These are phyloP conservation scores for Gracilaria domingensis DNA, from an alignment of 23 red algal genomes.

Conservation along the genomic window DNA sequence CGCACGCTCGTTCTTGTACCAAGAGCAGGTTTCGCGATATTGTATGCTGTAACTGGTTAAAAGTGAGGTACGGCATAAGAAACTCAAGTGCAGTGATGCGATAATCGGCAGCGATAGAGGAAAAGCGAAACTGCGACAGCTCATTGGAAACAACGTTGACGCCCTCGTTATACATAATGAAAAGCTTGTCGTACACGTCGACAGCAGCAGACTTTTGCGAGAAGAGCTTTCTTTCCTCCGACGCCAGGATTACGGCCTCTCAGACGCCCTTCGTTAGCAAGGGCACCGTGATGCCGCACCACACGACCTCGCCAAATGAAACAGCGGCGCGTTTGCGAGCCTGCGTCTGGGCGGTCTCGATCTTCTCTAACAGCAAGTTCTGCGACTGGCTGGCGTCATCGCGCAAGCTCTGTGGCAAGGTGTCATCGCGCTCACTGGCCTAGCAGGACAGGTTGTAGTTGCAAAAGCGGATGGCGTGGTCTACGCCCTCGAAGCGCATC, in stretches of 20 bases:
- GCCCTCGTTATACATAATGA: conserved; percentile 58
- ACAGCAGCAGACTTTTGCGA: conserved; percentile 14
- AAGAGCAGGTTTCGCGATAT: conserved; percentile 59
- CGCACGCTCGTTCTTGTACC: conserved; percentile 17
- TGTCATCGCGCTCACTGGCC: conserved; percentile 7
- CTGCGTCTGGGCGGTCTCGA: conserved; percentile 41
- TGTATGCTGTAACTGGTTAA: conserved; percentile 34
- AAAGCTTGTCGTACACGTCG: conserved; percentile 63
- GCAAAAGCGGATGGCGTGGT: conserved; percentile 77
- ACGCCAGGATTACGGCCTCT: conserved; percentile 62
- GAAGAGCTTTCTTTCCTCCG: conserved; percentile 47
- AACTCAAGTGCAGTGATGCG: conserved; percentile 49
- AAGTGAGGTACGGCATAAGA: conserved; percentile 52
- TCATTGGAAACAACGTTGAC: conserved; percentile 58
- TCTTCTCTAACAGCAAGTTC: conserved; percentile 45
- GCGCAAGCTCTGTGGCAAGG: conserved; percentile 26
- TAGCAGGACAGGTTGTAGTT: conserved; percentile 67
- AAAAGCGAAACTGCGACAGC: conserved; percentile 33
- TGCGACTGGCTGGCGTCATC: conserved; percentile 13
- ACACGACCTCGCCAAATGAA: conserved; percentile 58
- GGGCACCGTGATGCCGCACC: conserved; percentile 68
- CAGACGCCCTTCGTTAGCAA: conserved; percentile 58
- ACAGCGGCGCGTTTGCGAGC: conserved; percentile 35
- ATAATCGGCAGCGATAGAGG: conserved; percentile 33
- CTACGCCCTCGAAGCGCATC: conserved; percentile 70